A percentile compares a stretch with the other conserved stretches of the same genome.
Evolutionary conservation across 106 monocot species (phyloP).

Genomic region (Acorus gramineus): DNA sequence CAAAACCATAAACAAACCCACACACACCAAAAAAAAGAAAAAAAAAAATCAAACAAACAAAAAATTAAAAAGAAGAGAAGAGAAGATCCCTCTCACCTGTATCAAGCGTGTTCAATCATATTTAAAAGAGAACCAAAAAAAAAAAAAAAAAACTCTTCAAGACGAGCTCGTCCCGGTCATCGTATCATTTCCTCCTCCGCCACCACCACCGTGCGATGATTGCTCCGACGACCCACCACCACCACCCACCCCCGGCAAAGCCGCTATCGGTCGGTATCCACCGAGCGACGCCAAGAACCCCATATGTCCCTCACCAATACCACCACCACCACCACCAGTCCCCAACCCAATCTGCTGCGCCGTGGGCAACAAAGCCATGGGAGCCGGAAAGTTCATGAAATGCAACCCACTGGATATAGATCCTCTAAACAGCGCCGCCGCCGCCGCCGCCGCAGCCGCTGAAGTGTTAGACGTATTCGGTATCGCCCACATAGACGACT

Average conservation of each 20-base stretch:
- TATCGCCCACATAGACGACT: constrained; percentile 35
- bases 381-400: constrained; percentile 81
- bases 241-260: constrained; percentile 1
- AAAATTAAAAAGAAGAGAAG: neutral
- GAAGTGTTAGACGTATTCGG: constrained; percentile 7
- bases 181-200: constrained; percentile 42
- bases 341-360: constrained; percentile 49
- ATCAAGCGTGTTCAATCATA: no score
- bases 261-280: constrained; percentile 24
- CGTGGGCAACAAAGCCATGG: constrained; percentile 50
- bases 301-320: constrained; percentile 41
- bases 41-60: constrained; percentile 2
- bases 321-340: constrained; percentile 18
- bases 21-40: no score
- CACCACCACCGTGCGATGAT: constrained; percentile 16
- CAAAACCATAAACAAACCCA: no score
- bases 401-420: constrained; percentile 49
- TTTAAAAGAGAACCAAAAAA: constrained; percentile 3
- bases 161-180: constrained; percentile 61
- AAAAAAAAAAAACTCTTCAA: constrained; percentile 9
- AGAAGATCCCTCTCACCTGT: no score
- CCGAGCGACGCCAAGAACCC: constrained; percentile 56
- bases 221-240: constrained; percentile 6
- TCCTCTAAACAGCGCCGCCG: constrained; percentile 40
- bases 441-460: constrained; percentile 1